These are phyloP conservation scores for Hemileccinum hortonii DNA, from an alignment of 1,284 basidiomycete species.

Conservation along the genomic window DNA sequence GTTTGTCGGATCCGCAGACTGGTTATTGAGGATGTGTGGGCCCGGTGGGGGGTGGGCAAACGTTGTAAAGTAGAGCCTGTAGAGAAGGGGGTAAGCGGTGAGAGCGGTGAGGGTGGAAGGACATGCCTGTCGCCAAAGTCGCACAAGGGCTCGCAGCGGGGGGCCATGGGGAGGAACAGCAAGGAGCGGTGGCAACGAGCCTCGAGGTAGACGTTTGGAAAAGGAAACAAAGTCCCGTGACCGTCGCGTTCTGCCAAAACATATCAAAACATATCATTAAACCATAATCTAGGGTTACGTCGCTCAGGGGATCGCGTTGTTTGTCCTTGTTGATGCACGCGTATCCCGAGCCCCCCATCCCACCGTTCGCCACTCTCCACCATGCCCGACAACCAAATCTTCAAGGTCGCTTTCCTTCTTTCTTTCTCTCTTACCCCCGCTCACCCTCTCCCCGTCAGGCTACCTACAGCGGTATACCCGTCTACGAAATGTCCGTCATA, in stretches of 20 bases:
- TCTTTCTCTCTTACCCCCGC: too few species aligned
- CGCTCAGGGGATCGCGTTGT: constrained; percentile 36
- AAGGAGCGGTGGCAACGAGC: constrained; percentile 34
- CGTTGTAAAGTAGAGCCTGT: constrained; percentile 78
- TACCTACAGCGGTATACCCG: constrained; percentile 85
- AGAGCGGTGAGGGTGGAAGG: neutral
- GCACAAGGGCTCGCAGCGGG: constrained; percentile 71
- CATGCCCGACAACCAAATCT: constrained; percentile 72
- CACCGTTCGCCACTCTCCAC: constrained; percentile 8
- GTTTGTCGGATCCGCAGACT: constrained; percentile 48
- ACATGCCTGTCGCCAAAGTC: constrained; percentile 71
- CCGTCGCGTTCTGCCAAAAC: constrained; percentile 34
- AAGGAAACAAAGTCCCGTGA: constrained; percentile 38
- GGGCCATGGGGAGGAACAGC: constrained; percentile 41
- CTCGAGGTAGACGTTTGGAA: constrained; percentile 31
- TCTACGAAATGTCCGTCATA: constrained; percentile 76
- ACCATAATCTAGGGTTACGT: constrained; percentile 24
- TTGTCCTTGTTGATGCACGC: constrained; percentile 58
- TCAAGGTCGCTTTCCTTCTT: too few species aligned
- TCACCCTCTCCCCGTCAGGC: constrained; percentile 49
- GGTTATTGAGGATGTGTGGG: constrained; percentile 60
- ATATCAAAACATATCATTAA: constrained; percentile 22
- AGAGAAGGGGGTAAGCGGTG: constrained; percentile 6
- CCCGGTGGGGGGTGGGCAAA: constrained; percentile 70
- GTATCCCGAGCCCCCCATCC: constrained; percentile 17